Evolutionary conservation across 805 yeast genomes (phyloP).

Genomic region (Kuraishia hungarica): DNA sequence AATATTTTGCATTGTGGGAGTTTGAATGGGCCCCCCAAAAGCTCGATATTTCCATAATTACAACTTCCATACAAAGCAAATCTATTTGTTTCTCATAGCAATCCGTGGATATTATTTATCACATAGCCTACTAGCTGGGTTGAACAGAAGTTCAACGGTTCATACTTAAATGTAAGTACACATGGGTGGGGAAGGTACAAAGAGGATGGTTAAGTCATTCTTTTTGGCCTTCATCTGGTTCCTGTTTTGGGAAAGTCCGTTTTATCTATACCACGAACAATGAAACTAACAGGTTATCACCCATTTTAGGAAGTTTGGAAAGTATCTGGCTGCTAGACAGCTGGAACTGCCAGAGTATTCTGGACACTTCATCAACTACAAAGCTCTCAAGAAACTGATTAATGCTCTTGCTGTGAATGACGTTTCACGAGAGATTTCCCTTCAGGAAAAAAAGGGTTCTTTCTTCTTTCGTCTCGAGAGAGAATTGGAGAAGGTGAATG

Average conservation of each 20-base stretch:
- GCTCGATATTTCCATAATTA: neutral
- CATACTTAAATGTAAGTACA: neutral
- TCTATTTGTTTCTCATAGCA: neutral
- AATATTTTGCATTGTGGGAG: neutral
- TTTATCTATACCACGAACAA: neutral
- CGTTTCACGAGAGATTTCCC: slow-evolving; percentile 33
- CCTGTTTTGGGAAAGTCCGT: too few relatives aligned
- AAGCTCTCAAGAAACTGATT: slow-evolving; percentile 85
- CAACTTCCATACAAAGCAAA: neutral
- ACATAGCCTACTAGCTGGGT: neutral
- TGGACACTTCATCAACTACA: slow-evolving; percentile 89
- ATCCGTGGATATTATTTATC: neutral
- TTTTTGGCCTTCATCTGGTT: neutral
- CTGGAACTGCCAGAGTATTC: slow-evolving; percentile 93
- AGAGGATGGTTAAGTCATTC: neutral
- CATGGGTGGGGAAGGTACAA: neutral
- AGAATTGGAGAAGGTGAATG: slow-evolving; percentile 90
- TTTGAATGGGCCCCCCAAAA: neutral
- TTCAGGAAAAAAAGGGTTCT: slow-evolving; percentile 87
- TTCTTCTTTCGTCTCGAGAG: slow-evolving; percentile 86
- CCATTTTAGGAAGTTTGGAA: slow-evolving; percentile 73
- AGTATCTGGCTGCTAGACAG: slow-evolving; percentile 88
- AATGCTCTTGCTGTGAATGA: slow-evolving; percentile 52
- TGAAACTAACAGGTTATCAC: neutral
- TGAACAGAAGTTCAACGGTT: neutral